Conservation (phyloP, 306 rosid genomes). For the barrel medic (Medicago truncatula) region MtrunA17r5.0-ANR NC_053049.1:8773501-8774000, state of each 20-base stretch:
- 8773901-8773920: background rate
- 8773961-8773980: too few species aligned
- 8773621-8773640: constrained; percentile 41
- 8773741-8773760: constrained; percentile 14
- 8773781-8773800: constrained; percentile 25
- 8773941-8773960: too few species aligned
- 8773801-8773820: constrained; percentile 14
- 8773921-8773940: too few species aligned
- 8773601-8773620: constrained; percentile 52
- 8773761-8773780: constrained; percentile 8
- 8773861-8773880: background rate
- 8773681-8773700: background rate
- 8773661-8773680: constrained; percentile 52
- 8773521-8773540: background rate
- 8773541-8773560: constrained; percentile 48
- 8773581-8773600: constrained; percentile 42
- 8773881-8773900: too few species aligned
- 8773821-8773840: constrained; percentile 14
- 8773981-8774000: too few species aligned
- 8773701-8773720: constrained; percentile 26
- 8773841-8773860: background rate
- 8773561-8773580: constrained; percentile 27
- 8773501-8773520: constrained; percentile 38
- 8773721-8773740: constrained; percentile 41
- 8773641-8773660: constrained; percentile 39